phyloP scores from a whole-genome alignment of 2,329 filamentous ascomycete species.

The Pseudopithomyces maydicus region DNA sequence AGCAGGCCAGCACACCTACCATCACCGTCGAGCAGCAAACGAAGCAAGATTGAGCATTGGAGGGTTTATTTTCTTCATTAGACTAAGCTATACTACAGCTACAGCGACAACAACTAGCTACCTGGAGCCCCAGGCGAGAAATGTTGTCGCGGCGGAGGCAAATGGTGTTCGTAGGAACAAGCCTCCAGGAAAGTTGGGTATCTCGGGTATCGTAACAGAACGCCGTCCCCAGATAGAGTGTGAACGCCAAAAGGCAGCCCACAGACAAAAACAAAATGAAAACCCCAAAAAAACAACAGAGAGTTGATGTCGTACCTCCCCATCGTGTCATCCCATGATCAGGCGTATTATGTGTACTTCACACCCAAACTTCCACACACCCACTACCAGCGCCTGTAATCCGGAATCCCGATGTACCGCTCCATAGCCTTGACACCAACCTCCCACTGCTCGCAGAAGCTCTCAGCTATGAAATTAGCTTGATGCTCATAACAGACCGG shows the following conservation, averaged over 20 bases:
- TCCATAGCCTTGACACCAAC: not conserved
- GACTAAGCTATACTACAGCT: no score
- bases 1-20: no score
- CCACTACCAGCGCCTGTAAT: not conserved
- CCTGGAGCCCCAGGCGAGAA: no score
- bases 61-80: no score
- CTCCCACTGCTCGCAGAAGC: constrained; percentile 3
- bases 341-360: not conserved
- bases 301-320: not conserved
- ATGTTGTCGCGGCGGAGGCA: not conserved
- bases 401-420: not conserved
- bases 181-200: not conserved
- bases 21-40: no score
- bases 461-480: not conserved
- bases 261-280: not conserved
- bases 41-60: no score
- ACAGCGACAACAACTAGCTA: no score
- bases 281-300: not conserved
- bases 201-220: constrained; percentile 2
- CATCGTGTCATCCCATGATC: not conserved
- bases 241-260: not conserved
- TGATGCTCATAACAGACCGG: constrained; percentile 1
- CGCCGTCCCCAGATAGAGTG: not conserved
- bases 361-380: not conserved
- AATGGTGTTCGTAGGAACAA: not conserved